A percentile compares a stretch with the other conserved stretches of the same genome.
phyloP scores from a whole-genome alignment of 495 filamentous ascomycete genomes.

The Sabuloglossum arenarium region DNA sequence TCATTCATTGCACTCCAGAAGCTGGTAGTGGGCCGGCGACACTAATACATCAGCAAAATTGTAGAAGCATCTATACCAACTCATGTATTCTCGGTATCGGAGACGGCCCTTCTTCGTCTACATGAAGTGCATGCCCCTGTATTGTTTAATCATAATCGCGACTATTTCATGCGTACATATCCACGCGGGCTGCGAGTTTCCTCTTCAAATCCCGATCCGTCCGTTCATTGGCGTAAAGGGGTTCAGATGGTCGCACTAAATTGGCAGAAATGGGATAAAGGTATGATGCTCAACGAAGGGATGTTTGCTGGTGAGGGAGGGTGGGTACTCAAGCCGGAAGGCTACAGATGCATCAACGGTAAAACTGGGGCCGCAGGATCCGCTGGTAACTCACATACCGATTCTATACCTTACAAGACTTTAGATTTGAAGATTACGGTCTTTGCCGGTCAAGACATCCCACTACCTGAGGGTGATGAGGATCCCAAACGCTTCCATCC shows the following conservation, averaged over 20 bases:
- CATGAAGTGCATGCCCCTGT: background rate
- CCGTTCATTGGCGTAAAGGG: constrained; percentile 67
- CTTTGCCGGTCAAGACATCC: constrained; percentile 30
- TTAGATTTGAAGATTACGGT: constrained; percentile 29
- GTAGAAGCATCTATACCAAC: constrained; percentile 2
- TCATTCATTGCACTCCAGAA: background rate
- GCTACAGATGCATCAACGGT: constrained; percentile 21
- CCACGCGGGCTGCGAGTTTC: constrained; percentile 62
- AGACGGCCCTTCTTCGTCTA: constrained; percentile 1
- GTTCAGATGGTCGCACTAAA: constrained; percentile 87
- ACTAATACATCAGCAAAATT: constrained; percentile 1
- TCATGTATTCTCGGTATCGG: constrained; percentile 3
- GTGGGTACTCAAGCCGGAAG: constrained; percentile 67
- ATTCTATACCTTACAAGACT: background rate
- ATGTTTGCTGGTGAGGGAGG: constrained; percentile 72
- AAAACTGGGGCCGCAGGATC: background rate
- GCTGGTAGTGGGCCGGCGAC: background rate
- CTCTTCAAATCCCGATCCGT: constrained; percentile 72
- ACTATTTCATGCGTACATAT: constrained; percentile 73
- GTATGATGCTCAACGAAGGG: constrained; percentile 88
- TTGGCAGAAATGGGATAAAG: constrained; percentile 80
- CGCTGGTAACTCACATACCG: background rate
- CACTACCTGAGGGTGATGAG: constrained; percentile 21
- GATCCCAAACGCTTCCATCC: constrained; percentile 12
- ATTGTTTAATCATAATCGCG: constrained; percentile 1